Evolutionary conservation across 106 monocot genomes (phyloP), one percentile per base, ranked within the genome.

Genomic region (Dactylorhiza incarnata): DNA sequence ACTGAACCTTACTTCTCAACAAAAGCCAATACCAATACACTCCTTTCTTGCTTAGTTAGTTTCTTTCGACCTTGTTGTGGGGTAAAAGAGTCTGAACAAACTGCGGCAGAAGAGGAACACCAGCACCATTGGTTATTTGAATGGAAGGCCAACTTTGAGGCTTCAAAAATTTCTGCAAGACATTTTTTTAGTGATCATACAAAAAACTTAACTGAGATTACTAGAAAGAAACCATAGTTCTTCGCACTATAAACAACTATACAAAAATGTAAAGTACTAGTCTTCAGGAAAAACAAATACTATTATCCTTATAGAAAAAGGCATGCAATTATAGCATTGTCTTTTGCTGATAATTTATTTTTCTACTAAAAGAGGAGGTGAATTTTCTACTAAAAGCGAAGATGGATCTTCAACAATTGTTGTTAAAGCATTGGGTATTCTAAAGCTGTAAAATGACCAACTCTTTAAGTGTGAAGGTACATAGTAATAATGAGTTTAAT

Each of bases 1-100:
- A 72, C 65, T 23, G 10, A 74, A 78, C 16, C 74, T 74, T 89
- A 89, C 88, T 85, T 75, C 9, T 72, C 72, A 16, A 72, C 47
- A 49, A 72, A 72, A 44, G 22, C 72, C 49, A 48, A 48, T 72
- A 72, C 72, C 72, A 72, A 49, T 48, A 19, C 72, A 23, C 23
- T 29, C 72, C 72, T 72, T 49, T 72, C 72, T 20, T 49, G 19
- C 44, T 72, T 72, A 15, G 72, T 48, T 49, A 49, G 8, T 49
- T 49, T 72, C 20, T 49, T 72, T 72, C 23, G 22, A 72, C 13
- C 16, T 15, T 22, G 20, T 72, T 72, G 72, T 49, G 9, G 49
- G 37, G 47, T 45, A 72, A 49, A 72, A 72, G 49, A 48, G 22
- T 72, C 49, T 3, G 72, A 49, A 72, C 48, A 49, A 72, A 72